Evolutionary conservation across 192 early-diverging fungal species (phyloP), one percentile per base, ranked within the genome.

Genomic region (Backusella morwellensis): DNA sequence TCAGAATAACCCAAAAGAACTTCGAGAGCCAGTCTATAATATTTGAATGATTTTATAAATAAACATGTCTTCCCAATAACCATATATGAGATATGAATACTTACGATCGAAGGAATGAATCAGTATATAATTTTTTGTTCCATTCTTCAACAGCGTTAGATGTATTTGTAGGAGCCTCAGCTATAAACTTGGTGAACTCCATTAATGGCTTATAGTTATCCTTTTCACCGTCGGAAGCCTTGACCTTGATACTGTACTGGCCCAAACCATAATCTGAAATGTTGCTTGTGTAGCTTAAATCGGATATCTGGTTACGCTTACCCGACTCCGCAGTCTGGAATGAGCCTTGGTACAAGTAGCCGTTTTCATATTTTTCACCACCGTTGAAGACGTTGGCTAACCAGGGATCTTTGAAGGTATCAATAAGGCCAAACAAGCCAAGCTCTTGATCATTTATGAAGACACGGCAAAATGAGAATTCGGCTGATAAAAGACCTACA

Each of bases 371-470:
- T 35, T 73, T 67, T 2, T 78, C 75, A 26, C 77, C 75, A 66
- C 82, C 59, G 26, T 14, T 21, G 36, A 86, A 80, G 6, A 80
- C 82, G 35, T 80, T 80, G 38, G 81, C 72, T 15, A 81, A 38
- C 76, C 83, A 86, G 4, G 80, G 78, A 40, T 84, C 80, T n/a
- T 82, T 75, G 78, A 81, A 84, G 14, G 80, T 77, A 21, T 86
- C 85, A n/a, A 86, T 80, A 38, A 86, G 68, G 59, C 82, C 44
- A 56, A 83, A 86, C 15, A 86, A 54, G 14, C 85, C 85, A 40
- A 79, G 52, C 19, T 79, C 81, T 32, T 77, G 6, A 35, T 81
- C 76, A 66, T 86, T 86, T 2, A 86, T 44, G 50, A 81, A 78
- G 17, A 84, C 52, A 21, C 83, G 76, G 1, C 77, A 81, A 52